A percentile compares a stretch with the other conserved stretches of the same genome.
Evolutionary conservation across 2,329 filamentous ascomycete genomes (phyloP).

Genomic region (Penicillium sp.): DNA sequence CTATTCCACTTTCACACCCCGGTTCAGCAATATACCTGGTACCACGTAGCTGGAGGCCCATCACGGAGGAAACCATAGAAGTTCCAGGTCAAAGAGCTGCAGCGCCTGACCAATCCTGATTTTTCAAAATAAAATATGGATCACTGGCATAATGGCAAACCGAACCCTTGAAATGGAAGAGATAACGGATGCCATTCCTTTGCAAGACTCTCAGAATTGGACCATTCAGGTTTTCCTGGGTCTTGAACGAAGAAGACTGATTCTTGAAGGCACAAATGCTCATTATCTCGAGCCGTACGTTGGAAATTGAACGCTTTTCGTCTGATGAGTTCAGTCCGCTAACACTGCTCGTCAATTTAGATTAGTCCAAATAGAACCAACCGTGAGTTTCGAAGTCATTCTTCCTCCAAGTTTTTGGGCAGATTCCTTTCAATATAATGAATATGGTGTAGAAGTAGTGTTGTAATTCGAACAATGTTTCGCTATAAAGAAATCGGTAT

Average conservation of each 20-base stretch:
- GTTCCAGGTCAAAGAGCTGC: background rate
- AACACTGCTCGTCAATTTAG: too few relatives aligned
- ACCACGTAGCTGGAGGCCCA: background rate
- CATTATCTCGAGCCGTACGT: background rate
- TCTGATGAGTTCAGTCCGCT: too few relatives aligned
- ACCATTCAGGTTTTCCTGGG: background rate
- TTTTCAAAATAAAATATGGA: background rate
- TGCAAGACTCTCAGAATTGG: background rate
- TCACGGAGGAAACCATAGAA: background rate
- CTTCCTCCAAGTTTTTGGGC: too few relatives aligned
- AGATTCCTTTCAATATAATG: background rate
- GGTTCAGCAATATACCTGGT: conserved; percentile 1
- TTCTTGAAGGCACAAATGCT: background rate
- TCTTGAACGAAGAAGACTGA: background rate
- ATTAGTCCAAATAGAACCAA: too few relatives aligned
- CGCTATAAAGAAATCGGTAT: conserved; percentile 24
- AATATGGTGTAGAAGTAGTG: background rate
- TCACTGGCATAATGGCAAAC: background rate
- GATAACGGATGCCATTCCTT: background rate
- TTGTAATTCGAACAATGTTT: conserved; percentile 1
- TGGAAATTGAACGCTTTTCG: background rate
- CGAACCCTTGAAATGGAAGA: background rate
- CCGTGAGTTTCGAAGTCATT: too few relatives aligned
- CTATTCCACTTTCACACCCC: background rate
- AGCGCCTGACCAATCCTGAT: background rate